Percentiles rank a stretch among this genome's conserved stretches.
These are phyloP conservation scores for Phoma sp. DNA, from an alignment of 2,329 filamentous ascomycete species.

Conservation along the genomic window DNA sequence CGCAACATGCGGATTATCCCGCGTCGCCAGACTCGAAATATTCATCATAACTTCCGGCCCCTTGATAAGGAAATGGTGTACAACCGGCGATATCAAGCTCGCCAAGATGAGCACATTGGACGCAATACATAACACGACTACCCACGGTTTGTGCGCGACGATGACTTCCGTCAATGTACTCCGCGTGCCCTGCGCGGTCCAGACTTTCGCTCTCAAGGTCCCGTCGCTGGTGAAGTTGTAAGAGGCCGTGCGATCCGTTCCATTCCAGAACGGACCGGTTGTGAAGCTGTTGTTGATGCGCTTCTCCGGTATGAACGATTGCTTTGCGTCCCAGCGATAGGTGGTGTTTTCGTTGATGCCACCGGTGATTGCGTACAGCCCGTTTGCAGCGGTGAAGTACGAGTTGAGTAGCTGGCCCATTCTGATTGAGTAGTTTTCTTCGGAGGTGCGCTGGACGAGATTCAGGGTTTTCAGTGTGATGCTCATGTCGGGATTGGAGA, in stretches of 20 bases:
- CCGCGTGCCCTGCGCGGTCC: not conserved
- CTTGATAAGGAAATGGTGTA: not conserved
- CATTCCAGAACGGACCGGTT: no score
- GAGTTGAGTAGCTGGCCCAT: not conserved
- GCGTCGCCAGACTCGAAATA: conserved; percentile 12
- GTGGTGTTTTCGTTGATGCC: not conserved
- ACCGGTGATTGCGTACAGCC: not conserved
- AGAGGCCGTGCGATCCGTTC: no score
- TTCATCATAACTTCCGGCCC: conserved; percentile 15
- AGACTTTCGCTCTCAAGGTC: not conserved
- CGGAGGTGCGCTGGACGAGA: not conserved
- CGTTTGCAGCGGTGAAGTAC: not conserved
- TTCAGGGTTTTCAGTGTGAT: not conserved
- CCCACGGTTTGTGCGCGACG: not conserved
- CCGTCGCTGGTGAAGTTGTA: no score
- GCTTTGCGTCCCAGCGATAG: not conserved
- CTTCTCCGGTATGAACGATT: not conserved
- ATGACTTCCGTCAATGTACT: not conserved
- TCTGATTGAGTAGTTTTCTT: not conserved
- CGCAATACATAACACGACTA: not conserved
- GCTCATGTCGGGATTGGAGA: not conserved
- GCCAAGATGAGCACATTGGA: not conserved
- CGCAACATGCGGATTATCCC: conserved; percentile 3
- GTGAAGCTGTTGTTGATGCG: no score
- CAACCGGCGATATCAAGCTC: not conserved